These are phyloP conservation scores for Xylaria cubensis DNA, from an alignment of 495 filamentous ascomycete genomes.

Conservation along the genomic window DNA sequence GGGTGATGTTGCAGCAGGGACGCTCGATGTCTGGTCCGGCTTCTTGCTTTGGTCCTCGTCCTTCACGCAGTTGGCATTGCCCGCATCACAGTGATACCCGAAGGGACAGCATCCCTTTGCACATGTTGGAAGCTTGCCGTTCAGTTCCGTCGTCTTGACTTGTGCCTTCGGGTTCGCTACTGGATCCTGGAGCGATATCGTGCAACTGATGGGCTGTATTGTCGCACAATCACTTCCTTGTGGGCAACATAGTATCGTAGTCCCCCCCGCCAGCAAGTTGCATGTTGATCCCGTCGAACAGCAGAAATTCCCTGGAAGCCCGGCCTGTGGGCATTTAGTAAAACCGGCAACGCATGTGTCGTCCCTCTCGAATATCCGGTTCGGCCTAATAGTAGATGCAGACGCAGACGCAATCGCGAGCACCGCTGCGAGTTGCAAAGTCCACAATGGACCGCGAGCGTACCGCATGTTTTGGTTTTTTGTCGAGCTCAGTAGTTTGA, in stretches of 20 bases:
- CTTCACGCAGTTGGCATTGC: slow-evolving; percentile 44
- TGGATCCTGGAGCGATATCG: slow-evolving; percentile 69
- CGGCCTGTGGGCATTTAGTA: slow-evolving; percentile 56
- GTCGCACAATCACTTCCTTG: slow-evolving; percentile 62
- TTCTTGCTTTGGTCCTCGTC: slow-evolving; percentile 48
- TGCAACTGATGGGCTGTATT: slow-evolving; percentile 76
- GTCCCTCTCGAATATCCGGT: slow-evolving; percentile 44
- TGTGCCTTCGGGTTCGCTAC: slow-evolving; percentile 63
- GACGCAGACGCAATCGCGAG: slow-evolving; percentile 42
- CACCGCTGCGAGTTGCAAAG: slow-evolving; percentile 41
- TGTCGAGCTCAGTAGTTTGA: slow-evolving; percentile 6
- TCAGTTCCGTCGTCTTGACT: slow-evolving; percentile 73
- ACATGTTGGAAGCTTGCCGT: slow-evolving; percentile 62
- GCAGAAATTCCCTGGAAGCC: slow-evolving; percentile 76
- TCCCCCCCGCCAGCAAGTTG: slow-evolving; percentile 66
- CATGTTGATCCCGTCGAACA: slow-evolving; percentile 71
- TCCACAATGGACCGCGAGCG: slow-evolving; percentile 31
- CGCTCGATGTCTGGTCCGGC: slow-evolving; percentile 37
- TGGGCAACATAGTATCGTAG: slow-evolving; percentile 82
- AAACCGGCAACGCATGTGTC: slow-evolving; percentile 42
- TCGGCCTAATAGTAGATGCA: slow-evolving; percentile 38
- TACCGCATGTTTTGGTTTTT: slow-evolving; percentile 24
- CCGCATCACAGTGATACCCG: slow-evolving; percentile 71
- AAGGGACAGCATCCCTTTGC: slow-evolving; percentile 70
- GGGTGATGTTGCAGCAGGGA: slow-evolving; percentile 34